phyloP scores from a whole-genome alignment of 2,329 filamentous ascomycete species.

The Claviceps sp. region DNA sequence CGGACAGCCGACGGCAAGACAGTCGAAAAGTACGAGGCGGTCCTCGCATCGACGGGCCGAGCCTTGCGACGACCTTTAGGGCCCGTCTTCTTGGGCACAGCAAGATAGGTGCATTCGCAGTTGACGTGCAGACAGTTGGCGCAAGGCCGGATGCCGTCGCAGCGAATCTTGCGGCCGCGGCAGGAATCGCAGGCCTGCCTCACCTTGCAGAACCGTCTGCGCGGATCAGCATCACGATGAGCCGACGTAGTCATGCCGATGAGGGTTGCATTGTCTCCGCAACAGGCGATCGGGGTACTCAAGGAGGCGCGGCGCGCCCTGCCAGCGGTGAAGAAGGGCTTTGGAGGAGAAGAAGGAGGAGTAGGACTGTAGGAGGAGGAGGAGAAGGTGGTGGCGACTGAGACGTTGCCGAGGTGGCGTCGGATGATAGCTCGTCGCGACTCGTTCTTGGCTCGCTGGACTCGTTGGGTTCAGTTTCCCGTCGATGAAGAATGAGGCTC shows the following conservation, averaged over 20 bases:
- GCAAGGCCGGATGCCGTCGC: constrained; percentile 15
- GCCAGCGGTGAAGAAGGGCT: not conserved
- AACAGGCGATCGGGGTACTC: not conserved
- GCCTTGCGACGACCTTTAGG: constrained; percentile 12
- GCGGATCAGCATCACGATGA: not conserved
- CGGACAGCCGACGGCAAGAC: not conserved
- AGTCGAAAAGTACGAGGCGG: constrained; percentile 2
- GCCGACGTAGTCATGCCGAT: constrained; percentile 2
- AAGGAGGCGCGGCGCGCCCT: no score
- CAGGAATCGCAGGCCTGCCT: constrained; percentile 19
- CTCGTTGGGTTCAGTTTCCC: not conserved
- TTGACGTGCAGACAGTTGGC: constrained; percentile 12
- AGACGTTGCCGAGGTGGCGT: not conserved
- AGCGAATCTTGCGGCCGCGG: constrained; percentile 17
- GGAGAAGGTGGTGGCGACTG: not conserved
- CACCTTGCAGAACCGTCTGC: constrained; percentile 9
- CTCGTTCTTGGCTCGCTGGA: no score
- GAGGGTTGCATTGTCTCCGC: constrained; percentile 2
- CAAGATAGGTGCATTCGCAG: constrained; percentile 15
- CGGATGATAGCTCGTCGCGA: not conserved
- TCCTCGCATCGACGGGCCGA: not conserved
- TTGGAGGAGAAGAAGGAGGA: not conserved
- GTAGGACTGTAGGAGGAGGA: not conserved
- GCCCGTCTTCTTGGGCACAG: constrained; percentile 19
- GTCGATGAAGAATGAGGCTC: not conserved